These are phyloP conservation scores for Helotiales sp. DNA, from an alignment of 2,329 filamentous ascomycete species.

Conservation along the genomic window DNA sequence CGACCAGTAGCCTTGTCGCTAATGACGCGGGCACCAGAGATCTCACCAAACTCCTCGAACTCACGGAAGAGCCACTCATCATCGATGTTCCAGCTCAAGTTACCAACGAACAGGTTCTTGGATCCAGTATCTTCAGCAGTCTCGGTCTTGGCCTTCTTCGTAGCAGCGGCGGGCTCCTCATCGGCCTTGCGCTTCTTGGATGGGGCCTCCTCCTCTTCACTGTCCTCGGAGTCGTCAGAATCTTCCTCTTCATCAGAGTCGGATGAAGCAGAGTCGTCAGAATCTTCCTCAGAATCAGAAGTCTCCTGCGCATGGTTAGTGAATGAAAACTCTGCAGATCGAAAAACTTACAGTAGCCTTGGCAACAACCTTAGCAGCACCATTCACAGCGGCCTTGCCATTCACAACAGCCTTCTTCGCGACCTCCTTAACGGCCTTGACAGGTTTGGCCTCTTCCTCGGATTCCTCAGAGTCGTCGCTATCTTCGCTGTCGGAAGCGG, in stretches of 20 bases:
- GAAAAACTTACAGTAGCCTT: conserved; percentile 34
- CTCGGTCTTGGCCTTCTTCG: conserved; percentile 55
- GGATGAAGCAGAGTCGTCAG: conserved; percentile 24
- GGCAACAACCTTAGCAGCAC: conserved; percentile 30
- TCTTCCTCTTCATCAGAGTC: conserved; percentile 19
- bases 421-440: conserved; percentile 22
- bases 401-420: conserved; percentile 29
- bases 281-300: conserved; percentile 25
- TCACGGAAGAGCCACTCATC: conserved; percentile 70
- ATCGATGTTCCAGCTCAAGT: conserved; percentile 74
- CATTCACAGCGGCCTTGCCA: conserved; percentile 32
- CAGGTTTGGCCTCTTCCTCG: conserved; percentile 29
- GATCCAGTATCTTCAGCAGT: conserved; percentile 41
- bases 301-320: conserved; percentile 22
- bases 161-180: conserved; percentile 40
- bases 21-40: conserved; percentile 64
- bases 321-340: not conserved
- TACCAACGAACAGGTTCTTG: conserved; percentile 70
- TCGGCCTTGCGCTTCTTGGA: conserved; percentile 63
- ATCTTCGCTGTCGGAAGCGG: conserved; percentile 31
- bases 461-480: conserved; percentile 31
- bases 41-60: conserved; percentile 68
- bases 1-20: conserved; percentile 66
- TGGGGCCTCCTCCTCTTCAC: conserved; percentile 36
- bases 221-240: conserved; percentile 23